Evolutionary conservation across 768 basidiomycete genomes (phyloP).

Genomic region (Chalciporus chontae): DNA sequence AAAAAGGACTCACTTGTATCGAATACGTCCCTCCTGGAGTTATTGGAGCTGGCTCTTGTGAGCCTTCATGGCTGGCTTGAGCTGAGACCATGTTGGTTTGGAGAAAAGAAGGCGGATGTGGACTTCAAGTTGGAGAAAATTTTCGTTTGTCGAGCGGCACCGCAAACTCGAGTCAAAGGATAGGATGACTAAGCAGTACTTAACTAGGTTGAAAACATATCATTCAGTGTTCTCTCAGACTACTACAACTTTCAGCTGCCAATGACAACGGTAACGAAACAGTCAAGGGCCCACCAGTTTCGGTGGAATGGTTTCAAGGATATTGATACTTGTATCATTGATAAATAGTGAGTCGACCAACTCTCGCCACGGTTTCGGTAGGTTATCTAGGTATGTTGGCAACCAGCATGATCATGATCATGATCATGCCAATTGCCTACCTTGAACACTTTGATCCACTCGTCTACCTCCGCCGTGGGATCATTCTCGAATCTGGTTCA

Average conservation of each 20-base stretch:
- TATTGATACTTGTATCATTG: no score
- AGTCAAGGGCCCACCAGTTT: no score
- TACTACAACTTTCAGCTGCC: no score
- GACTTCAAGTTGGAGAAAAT: no score
- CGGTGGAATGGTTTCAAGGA: no score
- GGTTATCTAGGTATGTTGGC: conserved; percentile 57
- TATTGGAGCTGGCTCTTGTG: conserved; percentile 55
- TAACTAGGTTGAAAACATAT: no score
- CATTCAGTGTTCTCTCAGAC: no score
- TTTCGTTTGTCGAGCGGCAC: no score
- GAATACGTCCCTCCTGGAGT: conserved; percentile 73
- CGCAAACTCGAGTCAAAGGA: no score
- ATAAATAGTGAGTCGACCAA: no score
- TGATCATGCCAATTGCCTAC: conserved; percentile 84
- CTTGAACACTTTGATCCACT: conserved; percentile 74
- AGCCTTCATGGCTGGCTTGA: conserved; percentile 32
- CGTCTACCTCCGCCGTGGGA: conserved; percentile 72
- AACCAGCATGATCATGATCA: conserved; percentile 81
- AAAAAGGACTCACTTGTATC: conserved; percentile 56
- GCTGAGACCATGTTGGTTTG: conserved; percentile 28
- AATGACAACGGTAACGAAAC: no score
- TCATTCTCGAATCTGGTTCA: conserved; percentile 73
- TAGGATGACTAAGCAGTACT: no score
- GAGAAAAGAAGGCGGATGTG: not conserved
- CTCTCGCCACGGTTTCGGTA: conserved; percentile 82